Conservation (phyloP, 768 basidiomycete species). For the Rhizopogon sp. region DNA sequence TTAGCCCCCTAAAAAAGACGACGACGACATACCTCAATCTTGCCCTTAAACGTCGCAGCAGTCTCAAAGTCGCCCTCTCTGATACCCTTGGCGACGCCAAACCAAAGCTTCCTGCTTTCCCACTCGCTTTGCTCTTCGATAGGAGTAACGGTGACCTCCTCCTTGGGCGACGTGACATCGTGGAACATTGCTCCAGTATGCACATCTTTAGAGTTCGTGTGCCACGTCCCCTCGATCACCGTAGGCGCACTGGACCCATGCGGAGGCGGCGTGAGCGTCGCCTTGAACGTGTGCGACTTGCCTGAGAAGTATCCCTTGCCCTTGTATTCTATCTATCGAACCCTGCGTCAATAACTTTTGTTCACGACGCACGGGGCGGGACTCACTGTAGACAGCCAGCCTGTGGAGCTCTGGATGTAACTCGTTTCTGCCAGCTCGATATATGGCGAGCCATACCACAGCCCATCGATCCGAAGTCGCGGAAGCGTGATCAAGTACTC, state of each 20-base stretch:
- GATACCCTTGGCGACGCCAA: conserved; percentile 85
- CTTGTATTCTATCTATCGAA: conserved; percentile 80
- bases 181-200: conserved; percentile 57
- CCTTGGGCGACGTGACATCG: conserved; percentile 68
- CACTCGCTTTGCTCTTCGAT: conserved; percentile 68
- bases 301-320: conserved; percentile 95
- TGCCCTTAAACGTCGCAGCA: conserved; percentile 84
- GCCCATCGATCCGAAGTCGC: conserved; percentile 85
- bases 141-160: conserved; percentile 64
- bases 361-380: too few relatives aligned
- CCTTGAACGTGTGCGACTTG: conserved; percentile 91
- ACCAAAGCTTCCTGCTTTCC: conserved; percentile 87
- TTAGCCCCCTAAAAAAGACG: too few relatives aligned
- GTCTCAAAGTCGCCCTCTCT: conserved; percentile 85
- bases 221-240: conserved; percentile 79
- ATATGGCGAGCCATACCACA: conserved; percentile 89
- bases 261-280: conserved; percentile 54
- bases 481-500: conserved; percentile 91
- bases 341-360: conserved; percentile 29
- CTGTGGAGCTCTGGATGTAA: conserved; percentile 67
- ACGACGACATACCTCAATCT: conserved; percentile 68
- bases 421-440: conserved; percentile 85
- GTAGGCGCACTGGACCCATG: conserved; percentile 38
- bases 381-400: conserved; percentile 50
- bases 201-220: conserved; percentile 51